Conservation (phyloP, 306 rosid species). For the Malus fusca region DNA sequence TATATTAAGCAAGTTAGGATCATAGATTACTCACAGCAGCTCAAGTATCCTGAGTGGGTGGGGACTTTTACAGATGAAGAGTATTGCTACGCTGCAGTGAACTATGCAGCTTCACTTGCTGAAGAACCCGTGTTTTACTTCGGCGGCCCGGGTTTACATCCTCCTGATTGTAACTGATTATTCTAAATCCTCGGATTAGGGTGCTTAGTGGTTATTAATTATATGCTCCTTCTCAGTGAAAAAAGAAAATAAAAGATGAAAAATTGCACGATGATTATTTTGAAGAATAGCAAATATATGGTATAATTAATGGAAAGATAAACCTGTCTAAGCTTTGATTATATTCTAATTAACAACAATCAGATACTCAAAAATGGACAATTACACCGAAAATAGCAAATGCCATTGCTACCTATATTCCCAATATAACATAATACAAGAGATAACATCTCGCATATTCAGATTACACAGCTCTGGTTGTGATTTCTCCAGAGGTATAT, state of each 20-base stretch:
- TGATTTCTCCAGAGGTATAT: slow-evolving; percentile 4
- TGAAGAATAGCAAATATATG: too few relatives aligned
- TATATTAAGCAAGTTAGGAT: slow-evolving; percentile 31
- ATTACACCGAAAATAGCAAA: background rate
- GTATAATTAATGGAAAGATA: background rate
- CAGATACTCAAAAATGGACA: background rate
- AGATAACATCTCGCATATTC: slow-evolving; percentile 4
- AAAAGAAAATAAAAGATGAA: too few relatives aligned
- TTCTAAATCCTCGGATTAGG: background rate
- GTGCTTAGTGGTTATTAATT: background rate
- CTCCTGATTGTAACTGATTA: slow-evolving; percentile 33
- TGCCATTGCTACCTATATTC: background rate
- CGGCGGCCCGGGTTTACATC: slow-evolving; percentile 48
- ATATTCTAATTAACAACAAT: background rate
- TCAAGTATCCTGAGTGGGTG: slow-evolving; percentile 38
- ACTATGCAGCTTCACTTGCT: background rate
- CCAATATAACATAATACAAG: background rate
- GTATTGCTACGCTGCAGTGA: slow-evolving; percentile 1
- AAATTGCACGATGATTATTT: too few relatives aligned
- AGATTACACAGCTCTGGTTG: slow-evolving; percentile 10
- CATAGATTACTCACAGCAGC: slow-evolving; percentile 28
- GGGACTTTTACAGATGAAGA: background rate
- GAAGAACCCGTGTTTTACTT: slow-evolving; percentile 42
- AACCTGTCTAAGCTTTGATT: background rate
- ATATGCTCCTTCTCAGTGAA: too few relatives aligned